phyloP scores from a whole-genome alignment of 306 rosid species.

The Inga oerstediana region DNA sequence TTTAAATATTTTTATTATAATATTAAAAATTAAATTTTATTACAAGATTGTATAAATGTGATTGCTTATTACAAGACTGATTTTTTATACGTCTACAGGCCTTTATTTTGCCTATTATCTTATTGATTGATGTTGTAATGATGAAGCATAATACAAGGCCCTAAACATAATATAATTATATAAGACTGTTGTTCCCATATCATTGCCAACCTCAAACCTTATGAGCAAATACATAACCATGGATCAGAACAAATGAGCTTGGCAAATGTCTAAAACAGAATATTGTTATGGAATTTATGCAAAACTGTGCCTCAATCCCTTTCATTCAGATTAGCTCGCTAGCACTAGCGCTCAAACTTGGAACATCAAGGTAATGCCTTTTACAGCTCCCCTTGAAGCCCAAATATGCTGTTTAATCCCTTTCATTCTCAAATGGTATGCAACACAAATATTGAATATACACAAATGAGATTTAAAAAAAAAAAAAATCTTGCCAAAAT shows the following conservation, averaged over 20 bases:
- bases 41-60: too few species aligned
- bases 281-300: not conserved
- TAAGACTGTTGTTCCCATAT: too few species aligned
- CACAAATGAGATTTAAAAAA: not conserved
- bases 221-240: not conserved
- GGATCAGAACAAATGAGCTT: not conserved
- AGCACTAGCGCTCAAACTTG: not conserved
- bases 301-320: not conserved
- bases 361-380: not conserved
- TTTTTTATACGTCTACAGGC: not conserved
- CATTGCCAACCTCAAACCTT: not conserved
- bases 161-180: too few species aligned
- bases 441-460: too few species aligned
- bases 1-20: too few species aligned
- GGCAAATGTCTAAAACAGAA: not conserved
- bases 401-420: not conserved
- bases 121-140: not conserved
- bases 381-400: not conserved
- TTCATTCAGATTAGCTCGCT: not conserved
- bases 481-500: too few species aligned
- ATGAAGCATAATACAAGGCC: not conserved
- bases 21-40: too few species aligned
- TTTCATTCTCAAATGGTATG: too few species aligned
- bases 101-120: not conserved
- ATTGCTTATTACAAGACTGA: not conserved